phyloP scores from a whole-genome alignment of 23 red algal genomes.

The Cyanidioschyzon merolae region DNA sequence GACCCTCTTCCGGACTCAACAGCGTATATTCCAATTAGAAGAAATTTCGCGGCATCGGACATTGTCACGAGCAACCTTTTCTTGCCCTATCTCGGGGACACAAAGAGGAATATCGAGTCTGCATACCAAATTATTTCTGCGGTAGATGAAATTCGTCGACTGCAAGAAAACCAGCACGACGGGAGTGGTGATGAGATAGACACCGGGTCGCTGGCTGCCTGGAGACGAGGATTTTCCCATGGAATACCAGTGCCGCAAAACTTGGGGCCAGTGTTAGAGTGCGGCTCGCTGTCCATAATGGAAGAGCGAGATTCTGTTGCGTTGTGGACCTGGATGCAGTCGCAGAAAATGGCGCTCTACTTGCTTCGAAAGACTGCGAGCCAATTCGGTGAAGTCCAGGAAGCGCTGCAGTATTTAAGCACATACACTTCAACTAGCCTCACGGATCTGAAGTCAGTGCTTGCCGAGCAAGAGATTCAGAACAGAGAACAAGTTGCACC shows the following conservation, averaged over 20 bases:
- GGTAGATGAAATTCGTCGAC: neutral
- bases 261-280: neutral
- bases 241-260: neutral
- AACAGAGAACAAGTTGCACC: too few species aligned
- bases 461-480: too few species aligned
- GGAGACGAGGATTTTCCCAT: neutral
- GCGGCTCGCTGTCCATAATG: neutral
- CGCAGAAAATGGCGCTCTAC: neutral
- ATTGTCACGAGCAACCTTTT: neutral
- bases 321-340: neutral
- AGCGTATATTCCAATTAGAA: neutral
- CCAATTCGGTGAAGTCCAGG: neutral
- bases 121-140: neutral
- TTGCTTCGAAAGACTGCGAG: neutral
- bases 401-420: neutral
- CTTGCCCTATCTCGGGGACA: neutral
- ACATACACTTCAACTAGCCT: neutral
- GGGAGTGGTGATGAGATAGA: neutral
- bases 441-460: neutral
- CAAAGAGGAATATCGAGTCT: neutral
- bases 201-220: neutral
- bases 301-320: neutral
- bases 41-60: neutral
- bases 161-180: neutral
- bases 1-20: neutral